Percentiles rank a stretch among this genome's conserved stretches.
phyloP scores from a whole-genome alignment of 768 basidiomycete species.

The Podaxis pistillaris region DNA sequence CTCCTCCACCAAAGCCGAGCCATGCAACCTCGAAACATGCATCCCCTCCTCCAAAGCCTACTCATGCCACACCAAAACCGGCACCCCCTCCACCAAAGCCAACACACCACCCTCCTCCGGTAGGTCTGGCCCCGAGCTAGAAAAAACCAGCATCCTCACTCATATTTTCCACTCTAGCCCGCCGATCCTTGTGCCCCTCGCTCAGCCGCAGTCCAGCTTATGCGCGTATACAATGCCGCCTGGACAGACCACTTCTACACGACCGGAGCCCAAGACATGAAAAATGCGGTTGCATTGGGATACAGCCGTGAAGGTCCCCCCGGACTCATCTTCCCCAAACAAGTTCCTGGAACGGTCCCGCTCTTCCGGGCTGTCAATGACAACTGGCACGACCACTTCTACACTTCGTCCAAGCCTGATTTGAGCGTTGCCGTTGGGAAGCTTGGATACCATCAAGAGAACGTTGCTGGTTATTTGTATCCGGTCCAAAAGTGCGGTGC shows the following conservation, averaged over 20 bases:
- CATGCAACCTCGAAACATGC: no score
- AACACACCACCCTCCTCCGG: no score
- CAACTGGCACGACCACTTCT: background rate
- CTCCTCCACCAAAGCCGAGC: no score
- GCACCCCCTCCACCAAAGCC: no score
- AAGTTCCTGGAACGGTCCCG: background rate
- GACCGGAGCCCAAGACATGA: background rate
- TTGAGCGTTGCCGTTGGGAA: background rate
- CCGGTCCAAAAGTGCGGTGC: background rate
- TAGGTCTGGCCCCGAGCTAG: no score
- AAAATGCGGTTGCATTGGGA: background rate
- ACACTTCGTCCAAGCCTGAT: background rate
- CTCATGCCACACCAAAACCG: no score
- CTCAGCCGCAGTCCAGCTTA: background rate
- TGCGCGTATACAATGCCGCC: background rate
- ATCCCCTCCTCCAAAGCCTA: no score
- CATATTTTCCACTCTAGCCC: no score
- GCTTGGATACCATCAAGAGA: background rate
- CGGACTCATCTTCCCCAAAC: background rate
- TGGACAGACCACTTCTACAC: background rate
- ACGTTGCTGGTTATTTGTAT: background rate
- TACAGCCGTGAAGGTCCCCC: background rate
- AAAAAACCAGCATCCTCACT: no score
- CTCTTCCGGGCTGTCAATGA: background rate
- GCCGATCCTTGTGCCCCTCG: no score